Conservation (phyloP, 139 green algal species). For the Chlamydomonas schloesseri region DNA sequence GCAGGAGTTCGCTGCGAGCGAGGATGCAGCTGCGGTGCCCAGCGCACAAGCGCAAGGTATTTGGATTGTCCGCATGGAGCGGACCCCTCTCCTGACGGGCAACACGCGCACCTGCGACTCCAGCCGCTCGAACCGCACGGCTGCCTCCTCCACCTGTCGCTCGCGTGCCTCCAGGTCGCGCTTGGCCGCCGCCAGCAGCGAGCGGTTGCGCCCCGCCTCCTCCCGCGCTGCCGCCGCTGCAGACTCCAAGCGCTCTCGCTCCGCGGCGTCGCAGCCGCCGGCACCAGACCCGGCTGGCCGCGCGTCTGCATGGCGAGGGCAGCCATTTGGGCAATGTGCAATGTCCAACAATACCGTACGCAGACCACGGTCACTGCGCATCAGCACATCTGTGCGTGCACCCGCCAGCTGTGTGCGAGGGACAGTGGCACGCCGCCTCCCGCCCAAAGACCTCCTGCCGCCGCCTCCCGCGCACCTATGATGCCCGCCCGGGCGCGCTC, state of each 20-base stretch:
- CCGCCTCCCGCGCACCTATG: background rate
- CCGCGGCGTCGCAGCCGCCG: background rate
- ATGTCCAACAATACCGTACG: too few species aligned
- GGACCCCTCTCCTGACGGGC: too few species aligned
- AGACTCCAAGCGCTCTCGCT: constrained; percentile 24
- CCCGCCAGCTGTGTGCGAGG: too few species aligned
- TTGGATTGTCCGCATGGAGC: too few species aligned
- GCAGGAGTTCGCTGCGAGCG: background rate
- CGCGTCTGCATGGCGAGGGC: too few species aligned
- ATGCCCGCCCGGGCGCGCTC: constrained; percentile 36
- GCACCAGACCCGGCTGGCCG: too few species aligned
- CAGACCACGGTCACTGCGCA: too few species aligned
- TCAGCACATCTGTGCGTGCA: too few species aligned
- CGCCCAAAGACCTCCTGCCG: too few species aligned
- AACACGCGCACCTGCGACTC: constrained; percentile 34
- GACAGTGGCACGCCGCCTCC: too few species aligned
- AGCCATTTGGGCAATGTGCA: too few species aligned
- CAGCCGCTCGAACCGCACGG: constrained; percentile 26
- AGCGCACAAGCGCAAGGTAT: too few species aligned
- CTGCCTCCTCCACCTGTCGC: constrained; percentile 24
- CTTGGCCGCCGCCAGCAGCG: background rate
- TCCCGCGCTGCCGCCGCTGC: constrained; percentile 4
- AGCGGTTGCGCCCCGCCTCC: background rate
- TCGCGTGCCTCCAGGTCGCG: constrained; percentile 16
- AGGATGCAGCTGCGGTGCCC: background rate